Evolutionary conservation across 2,329 filamentous ascomycete species (phyloP).

Genomic region (Metarhizium album): DNA sequence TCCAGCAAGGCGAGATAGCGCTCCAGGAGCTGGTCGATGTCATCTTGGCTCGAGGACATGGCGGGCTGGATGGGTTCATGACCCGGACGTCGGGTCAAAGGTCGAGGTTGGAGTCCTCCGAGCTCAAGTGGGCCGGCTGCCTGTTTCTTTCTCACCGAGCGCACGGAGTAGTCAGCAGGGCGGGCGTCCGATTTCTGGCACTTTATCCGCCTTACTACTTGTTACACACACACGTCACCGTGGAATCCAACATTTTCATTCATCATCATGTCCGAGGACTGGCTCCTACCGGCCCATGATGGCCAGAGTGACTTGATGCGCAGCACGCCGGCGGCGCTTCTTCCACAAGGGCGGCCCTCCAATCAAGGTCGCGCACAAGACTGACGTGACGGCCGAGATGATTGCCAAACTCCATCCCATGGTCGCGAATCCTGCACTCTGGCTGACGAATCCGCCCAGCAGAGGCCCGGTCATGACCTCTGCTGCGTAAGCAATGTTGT

Average conservation of each 20-base stretch:
- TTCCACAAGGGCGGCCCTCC: slow-evolving; percentile 15
- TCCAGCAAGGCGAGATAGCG: slow-evolving; percentile 57
- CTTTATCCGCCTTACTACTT: too few relatives aligned
- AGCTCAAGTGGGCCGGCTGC: too few relatives aligned
- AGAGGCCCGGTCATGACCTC: slow-evolving; percentile 23
- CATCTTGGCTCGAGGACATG: slow-evolving; percentile 15
- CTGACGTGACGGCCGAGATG: slow-evolving; percentile 16
- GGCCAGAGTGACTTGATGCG: not conserved
- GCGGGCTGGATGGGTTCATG: not conserved
- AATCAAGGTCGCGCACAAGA: slow-evolving; percentile 18
- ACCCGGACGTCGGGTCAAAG: too few relatives aligned
- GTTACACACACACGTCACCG: too few relatives aligned
- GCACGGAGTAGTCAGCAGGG: too few relatives aligned
- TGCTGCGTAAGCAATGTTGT: slow-evolving; percentile 24
- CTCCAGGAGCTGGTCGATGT: slow-evolving; percentile 53
- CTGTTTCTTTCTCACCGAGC: too few relatives aligned
- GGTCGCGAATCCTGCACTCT: slow-evolving; percentile 21
- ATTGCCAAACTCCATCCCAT: slow-evolving; percentile 22
- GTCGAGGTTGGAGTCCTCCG: too few relatives aligned
- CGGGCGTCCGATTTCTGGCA: too few relatives aligned
- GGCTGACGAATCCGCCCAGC: slow-evolving; percentile 23
- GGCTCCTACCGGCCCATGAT: not conserved
- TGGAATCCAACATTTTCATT: too few relatives aligned
- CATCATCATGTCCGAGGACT: not conserved
- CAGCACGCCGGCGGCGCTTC: not conserved